Evolutionary conservation across 257 asterid genomes (phyloP).

Genomic region (Perilla frutescens): DNA sequence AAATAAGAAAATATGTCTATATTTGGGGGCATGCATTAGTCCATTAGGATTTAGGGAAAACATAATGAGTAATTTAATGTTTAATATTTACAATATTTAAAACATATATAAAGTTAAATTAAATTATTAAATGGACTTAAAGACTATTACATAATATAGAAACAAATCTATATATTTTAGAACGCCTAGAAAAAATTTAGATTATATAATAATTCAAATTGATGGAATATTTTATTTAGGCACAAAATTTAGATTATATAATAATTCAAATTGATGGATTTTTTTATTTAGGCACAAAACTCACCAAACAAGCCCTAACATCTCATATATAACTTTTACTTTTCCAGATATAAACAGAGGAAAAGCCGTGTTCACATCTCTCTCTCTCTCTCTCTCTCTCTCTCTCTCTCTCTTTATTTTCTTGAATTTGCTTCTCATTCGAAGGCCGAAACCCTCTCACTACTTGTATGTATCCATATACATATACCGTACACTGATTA

Average conservation of each 20-base stretch:
- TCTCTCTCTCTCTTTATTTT: background rate
- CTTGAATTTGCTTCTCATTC: background rate
- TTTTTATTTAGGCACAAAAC: background rate
- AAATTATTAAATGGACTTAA: background rate
- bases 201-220: background rate
- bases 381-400: conserved; percentile 14
- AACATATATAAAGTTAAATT: background rate
- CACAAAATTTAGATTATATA: background rate
- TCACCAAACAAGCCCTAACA: background rate
- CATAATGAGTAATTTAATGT: too few relatives aligned
- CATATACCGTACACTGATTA: background rate
- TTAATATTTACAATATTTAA: too few relatives aligned
- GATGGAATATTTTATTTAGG: background rate
- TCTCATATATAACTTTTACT: background rate
- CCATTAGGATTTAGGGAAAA: too few relatives aligned
- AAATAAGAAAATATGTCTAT: too few relatives aligned
- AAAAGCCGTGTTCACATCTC: conserved; percentile 1
- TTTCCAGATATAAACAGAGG: background rate
- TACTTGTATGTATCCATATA: background rate
- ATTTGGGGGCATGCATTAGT: too few relatives aligned
- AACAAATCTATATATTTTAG: background rate
- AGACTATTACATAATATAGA: background rate
- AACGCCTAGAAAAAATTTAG: background rate
- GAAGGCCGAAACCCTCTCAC: conserved; percentile 26
- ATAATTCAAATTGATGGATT: background rate